Conservation (phyloP, 1,139 yeast genomes). For the Meyerozyma athensensis region DNA sequence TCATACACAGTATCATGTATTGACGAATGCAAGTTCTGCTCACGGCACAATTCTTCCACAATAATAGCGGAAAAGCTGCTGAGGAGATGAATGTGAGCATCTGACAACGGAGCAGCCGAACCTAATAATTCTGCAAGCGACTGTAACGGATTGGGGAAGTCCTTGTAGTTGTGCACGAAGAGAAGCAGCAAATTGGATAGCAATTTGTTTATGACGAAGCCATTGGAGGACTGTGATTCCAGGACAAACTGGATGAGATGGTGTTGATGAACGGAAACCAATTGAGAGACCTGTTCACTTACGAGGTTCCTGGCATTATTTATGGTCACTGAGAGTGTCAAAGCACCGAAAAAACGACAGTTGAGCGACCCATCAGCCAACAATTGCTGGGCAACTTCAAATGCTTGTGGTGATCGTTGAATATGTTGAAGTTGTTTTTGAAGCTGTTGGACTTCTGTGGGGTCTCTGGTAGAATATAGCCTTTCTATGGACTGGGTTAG, state of each 20-base stretch:
- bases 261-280: slow-evolving; percentile 1
- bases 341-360: slow-evolving; percentile 68
- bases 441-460: slow-evolving; percentile 36
- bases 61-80: slow-evolving; percentile 35
- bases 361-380: slow-evolving; percentile 38
- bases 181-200: slow-evolving; percentile 52
- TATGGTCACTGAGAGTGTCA: slow-evolving; percentile 59
- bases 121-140: background rate
- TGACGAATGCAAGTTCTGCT: slow-evolving; percentile 4
- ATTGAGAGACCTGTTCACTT: background rate
- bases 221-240: slow-evolving; percentile 8
- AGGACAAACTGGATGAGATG: background rate
- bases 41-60: slow-evolving; percentile 49
- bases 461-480: slow-evolving; percentile 40
- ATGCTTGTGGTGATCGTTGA: slow-evolving; percentile 52
- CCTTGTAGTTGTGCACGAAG: slow-evolving; percentile 32
- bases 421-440: slow-evolving; percentile 51
- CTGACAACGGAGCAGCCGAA: background rate
- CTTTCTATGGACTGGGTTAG: slow-evolving; percentile 29
- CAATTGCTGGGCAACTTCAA: slow-evolving; percentile 46
- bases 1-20: background rate
- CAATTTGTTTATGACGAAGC: slow-evolving; percentile 29
- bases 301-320: slow-evolving; percentile 23
- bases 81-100: slow-evolving; percentile 9
- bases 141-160: slow-evolving; percentile 8